Evolutionary conservation across 306 rosid genomes (phyloP).

Genomic region (Fragaria nilgerrensis): DNA sequence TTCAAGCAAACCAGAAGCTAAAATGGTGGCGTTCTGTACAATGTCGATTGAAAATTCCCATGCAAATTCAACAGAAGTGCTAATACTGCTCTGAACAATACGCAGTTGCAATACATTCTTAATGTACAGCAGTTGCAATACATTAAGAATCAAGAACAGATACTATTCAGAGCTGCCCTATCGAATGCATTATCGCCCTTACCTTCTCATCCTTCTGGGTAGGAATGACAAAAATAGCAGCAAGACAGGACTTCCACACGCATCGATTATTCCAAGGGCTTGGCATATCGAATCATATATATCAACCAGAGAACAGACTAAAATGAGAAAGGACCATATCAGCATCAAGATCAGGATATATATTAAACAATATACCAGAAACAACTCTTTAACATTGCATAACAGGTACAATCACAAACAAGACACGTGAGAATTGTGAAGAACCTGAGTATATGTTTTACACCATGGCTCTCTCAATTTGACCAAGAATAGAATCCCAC

Average conservation of each 20-base stretch:
- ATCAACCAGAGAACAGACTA: neutral
- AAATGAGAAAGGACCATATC: neutral
- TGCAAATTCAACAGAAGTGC: neutral
- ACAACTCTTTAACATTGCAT: neutral
- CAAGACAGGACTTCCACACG: neutral
- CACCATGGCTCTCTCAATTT: neutral
- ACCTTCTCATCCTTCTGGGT: neutral
- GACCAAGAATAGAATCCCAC: constrained; percentile 20
- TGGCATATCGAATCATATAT: neutral
- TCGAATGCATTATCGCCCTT: neutral
- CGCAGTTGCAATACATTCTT: neutral
- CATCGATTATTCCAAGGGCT: neutral
- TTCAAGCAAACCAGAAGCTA: neutral
- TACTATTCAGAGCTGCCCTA: neutral
- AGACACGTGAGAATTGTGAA: neutral
- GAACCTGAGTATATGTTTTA: neutral
- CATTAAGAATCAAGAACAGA: neutral
- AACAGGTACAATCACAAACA: neutral
- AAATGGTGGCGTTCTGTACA: no score
- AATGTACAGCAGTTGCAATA: neutral
- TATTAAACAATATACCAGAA: neutral
- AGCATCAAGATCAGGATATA: neutral
- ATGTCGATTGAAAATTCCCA: neutral
- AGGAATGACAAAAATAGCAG: neutral
- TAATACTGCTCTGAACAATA: no score